phyloP scores from a whole-genome alignment of 2,329 filamentous ascomycete species.

The Phyllosticta paracitricarpa region DNA sequence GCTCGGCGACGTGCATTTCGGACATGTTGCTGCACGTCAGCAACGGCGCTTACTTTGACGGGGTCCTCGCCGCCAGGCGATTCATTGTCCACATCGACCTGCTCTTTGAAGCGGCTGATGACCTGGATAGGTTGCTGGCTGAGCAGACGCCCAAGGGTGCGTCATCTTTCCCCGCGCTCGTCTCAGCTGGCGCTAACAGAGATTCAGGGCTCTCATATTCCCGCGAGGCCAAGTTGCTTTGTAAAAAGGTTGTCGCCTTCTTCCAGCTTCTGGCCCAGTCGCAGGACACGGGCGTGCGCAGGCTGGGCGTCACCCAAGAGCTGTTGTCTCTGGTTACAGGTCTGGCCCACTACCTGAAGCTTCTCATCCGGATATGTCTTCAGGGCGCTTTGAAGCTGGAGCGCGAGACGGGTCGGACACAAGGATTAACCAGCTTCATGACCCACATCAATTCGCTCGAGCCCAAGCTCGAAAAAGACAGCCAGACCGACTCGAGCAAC shows the following conservation, averaged over 20 bases:
- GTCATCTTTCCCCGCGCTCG: slow-evolving; percentile 16
- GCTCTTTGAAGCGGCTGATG: slow-evolving; percentile 79
- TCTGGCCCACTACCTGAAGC: slow-evolving; percentile 91
- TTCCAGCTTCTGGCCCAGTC: slow-evolving; percentile 92
- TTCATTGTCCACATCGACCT: slow-evolving; percentile 96
- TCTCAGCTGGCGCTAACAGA: slow-evolving; percentile 12
- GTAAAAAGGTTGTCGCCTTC: slow-evolving; percentile 98
- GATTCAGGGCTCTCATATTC: slow-evolving; percentile 74
- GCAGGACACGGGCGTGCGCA: slow-evolving; percentile 79
- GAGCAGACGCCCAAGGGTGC: slow-evolving; percentile 64
- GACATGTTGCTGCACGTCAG: slow-evolving; percentile 98
- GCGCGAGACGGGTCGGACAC: slow-evolving; percentile 63
- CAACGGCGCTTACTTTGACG: slow-evolving; percentile 92
- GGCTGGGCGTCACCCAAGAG: slow-evolving; percentile 93
- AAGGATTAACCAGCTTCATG: slow-evolving; percentile 73
- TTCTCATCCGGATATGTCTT: slow-evolving; percentile 91
- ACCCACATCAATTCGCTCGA: slow-evolving; percentile 80
- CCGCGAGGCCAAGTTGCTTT: slow-evolving; percentile 95
- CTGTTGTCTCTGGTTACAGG: slow-evolving; percentile 95
- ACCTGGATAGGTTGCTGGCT: slow-evolving; percentile 65
- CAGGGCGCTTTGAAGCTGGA: slow-evolving; percentile 89
- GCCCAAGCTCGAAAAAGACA: slow-evolving; percentile 25
- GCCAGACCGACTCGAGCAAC: slow-evolving; percentile 28
- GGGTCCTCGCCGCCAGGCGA: slow-evolving; percentile 85
- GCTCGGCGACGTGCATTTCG: slow-evolving; percentile 93